phyloP scores from a whole-genome alignment of 2,329 filamentous ascomycete genomes.

The Aspergillus niger region DNA sequence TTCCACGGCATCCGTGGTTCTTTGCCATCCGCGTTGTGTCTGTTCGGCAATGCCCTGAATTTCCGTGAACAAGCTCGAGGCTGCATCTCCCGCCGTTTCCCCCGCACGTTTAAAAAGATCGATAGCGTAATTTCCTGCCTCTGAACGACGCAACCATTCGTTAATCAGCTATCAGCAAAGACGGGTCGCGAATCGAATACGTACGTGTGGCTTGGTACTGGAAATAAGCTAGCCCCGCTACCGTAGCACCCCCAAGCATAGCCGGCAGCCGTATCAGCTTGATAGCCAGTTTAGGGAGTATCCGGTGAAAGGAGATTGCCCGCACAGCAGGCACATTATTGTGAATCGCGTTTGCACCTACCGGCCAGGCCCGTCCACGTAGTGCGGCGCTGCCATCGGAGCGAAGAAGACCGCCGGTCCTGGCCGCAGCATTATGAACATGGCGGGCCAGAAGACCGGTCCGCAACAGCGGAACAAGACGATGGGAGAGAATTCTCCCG shows the following conservation, averaged over 20 bases:
- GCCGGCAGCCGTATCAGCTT: conserved; percentile 88
- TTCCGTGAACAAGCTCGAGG: conserved; percentile 69
- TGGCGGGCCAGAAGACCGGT: conserved; percentile 63
- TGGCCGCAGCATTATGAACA: conserved; percentile 62
- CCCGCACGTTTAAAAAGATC: conserved; percentile 74
- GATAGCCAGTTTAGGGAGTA: conserved; percentile 81
- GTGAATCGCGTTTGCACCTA: conserved; percentile 76
- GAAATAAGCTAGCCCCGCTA: conserved; percentile 86
- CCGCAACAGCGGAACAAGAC: conserved; percentile 68
- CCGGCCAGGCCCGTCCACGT: conserved; percentile 72
- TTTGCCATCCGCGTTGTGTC: conserved; percentile 77
- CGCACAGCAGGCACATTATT: conserved; percentile 73
- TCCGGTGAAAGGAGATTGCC: conserved; percentile 66
- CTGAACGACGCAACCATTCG: conserved; percentile 37
- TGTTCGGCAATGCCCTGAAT: conserved; percentile 76
- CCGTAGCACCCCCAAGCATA: conserved; percentile 83
- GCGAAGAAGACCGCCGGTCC: conserved; percentile 69
- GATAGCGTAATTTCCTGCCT: conserved; percentile 74
- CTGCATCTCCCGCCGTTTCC: conserved; percentile 69
- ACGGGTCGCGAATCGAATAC: conserved; percentile 37
- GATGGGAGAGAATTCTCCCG: conserved; percentile 73
- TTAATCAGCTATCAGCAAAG: conserved; percentile 7
- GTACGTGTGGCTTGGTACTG: conserved; percentile 92
- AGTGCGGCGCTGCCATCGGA: conserved; percentile 64
- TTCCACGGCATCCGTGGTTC: conserved; percentile 75